Conservation (phyloP, 164 flowering plant species). For the Chloranthus sessilifolius region DNA sequence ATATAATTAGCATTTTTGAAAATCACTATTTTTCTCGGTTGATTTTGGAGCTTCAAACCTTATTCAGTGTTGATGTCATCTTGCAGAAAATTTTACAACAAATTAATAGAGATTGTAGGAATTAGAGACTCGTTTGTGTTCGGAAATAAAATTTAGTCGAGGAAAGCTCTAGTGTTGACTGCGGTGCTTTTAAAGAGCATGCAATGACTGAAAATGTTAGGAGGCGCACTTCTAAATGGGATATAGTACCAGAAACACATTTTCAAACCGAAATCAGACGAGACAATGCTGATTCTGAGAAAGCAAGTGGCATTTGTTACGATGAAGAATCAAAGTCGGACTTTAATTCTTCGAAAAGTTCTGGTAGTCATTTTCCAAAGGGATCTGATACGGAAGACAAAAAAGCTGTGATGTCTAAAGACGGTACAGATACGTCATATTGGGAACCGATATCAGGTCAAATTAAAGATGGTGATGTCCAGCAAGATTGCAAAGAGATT, state of each 20-base stretch:
- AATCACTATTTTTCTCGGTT: too few species aligned
- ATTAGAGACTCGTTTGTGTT: constrained; percentile 2
- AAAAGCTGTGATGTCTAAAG: constrained; percentile 16
- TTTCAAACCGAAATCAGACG: constrained; percentile 18
- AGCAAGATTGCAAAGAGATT: constrained; percentile 14
- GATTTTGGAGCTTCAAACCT: background rate
- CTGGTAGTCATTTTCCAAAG: constrained; percentile 20
- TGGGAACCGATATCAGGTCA: constrained; percentile 24
- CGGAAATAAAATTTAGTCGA: too few species aligned
- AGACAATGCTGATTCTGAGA: constrained; percentile 22
- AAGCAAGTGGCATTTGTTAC: constrained; percentile 16
- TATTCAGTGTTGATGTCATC: background rate
- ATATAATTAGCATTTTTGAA: too few species aligned
- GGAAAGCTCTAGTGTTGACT: constrained; percentile 4
- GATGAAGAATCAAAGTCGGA: constrained; percentile 17
- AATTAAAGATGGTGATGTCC: constrained; percentile 23
- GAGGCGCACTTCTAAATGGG: constrained; percentile 52
- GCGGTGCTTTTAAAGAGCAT: constrained; percentile 3
- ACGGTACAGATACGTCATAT: constrained; percentile 18
- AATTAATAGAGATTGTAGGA: background rate
- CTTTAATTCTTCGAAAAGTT: constrained; percentile 13
- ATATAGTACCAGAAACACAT: constrained; percentile 35
- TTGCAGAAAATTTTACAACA: background rate
- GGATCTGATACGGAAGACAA: constrained; percentile 20
- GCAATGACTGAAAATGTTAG: constrained; percentile 31